A percentile compares a stretch with the other conserved stretches of the same genome.
Evolutionary conservation across 2,329 filamentous ascomycete genomes (phyloP).

Genomic region (Ophiocordyceps camponoti-saundersi): DNA sequence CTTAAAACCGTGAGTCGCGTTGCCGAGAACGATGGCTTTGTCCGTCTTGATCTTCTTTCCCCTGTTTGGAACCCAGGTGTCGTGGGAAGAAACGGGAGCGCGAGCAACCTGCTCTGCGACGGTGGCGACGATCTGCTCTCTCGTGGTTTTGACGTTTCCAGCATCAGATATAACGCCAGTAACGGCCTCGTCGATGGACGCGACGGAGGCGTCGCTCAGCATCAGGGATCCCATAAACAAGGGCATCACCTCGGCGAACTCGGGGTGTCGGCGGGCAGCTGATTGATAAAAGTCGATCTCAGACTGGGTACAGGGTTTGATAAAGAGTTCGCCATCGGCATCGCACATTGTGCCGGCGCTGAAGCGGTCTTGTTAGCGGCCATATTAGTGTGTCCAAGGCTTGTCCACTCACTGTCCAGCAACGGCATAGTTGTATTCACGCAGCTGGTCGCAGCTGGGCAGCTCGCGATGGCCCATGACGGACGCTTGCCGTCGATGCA

Average conservation of each 20-base stretch:
- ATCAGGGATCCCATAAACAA: constrained; percentile 65
- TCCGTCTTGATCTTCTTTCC: constrained; percentile 55
- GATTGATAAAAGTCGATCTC: constrained; percentile 87
- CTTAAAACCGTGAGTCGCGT: constrained; percentile 64
- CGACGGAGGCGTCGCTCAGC: constrained; percentile 39
- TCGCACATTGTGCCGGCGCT: constrained; percentile 88
- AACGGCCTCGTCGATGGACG: constrained; percentile 29
- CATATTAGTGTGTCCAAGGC: neutral
- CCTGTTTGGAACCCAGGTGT: constrained; percentile 30
- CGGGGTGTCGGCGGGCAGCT: constrained; percentile 44
- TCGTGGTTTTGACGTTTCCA: constrained; percentile 14
- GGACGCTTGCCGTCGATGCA: neutral
- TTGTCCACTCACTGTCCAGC: constrained; percentile 59
- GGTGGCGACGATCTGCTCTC: constrained; percentile 15
- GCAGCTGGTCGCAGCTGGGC: constrained; percentile 42
- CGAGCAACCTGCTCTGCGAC: constrained; percentile 15
- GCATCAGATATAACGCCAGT: constrained; percentile 23
- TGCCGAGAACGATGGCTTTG: constrained; percentile 69
- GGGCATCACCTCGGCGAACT: constrained; percentile 69
- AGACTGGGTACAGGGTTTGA: constrained; percentile 78
- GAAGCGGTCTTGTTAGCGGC: constrained; percentile 1
- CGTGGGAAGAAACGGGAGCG: constrained; percentile 3
- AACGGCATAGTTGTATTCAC: constrained; percentile 58
- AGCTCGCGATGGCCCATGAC: constrained; percentile 18
- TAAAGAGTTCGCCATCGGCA: constrained; percentile 65